Evolutionary conservation across 176 grass and related monocot genomes (phyloP).

Genomic region (Rhynchospora tenuis): DNA sequence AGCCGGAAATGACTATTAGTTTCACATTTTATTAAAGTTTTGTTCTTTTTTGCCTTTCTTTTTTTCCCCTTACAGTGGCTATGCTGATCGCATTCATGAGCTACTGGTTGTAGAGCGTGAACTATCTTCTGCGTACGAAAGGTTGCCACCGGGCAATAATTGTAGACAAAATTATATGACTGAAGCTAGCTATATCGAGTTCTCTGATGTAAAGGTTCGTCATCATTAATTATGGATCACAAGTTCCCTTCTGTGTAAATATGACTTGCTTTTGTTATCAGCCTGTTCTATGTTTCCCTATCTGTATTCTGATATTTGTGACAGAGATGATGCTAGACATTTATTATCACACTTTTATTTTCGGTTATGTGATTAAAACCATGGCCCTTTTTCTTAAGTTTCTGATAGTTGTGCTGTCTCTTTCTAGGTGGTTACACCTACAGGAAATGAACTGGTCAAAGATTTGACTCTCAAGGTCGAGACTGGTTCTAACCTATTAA

Average conservation of each 20-base stretch:
- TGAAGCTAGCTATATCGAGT: constrained; percentile 95
- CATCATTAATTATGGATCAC: constrained; percentile 19
- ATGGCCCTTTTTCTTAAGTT: background rate
- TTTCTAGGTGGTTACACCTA: constrained; percentile 93
- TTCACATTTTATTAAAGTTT: background rate
- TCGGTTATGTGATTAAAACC: constrained; percentile 7
- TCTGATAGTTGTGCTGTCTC: constrained; percentile 30
- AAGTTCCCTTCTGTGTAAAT: background rate
- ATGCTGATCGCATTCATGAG: constrained; percentile 90
- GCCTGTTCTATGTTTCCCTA: background rate
- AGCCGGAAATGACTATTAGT: background rate
- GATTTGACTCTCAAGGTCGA: constrained; percentile 88
- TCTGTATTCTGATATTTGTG: background rate
- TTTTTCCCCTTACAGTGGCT: constrained; percentile 68
- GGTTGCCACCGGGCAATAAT: constrained; percentile 42
- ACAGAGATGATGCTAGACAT: background rate
- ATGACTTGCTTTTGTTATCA: background rate
- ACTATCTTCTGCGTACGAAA: constrained; percentile 50
- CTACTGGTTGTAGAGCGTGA: constrained; percentile 80
- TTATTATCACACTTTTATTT: constrained; percentile 6
- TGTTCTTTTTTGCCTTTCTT: constrained; percentile 25
- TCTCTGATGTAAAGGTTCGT: constrained; percentile 81
- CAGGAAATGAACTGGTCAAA: constrained; percentile 81
- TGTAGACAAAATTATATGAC: constrained; percentile 70
- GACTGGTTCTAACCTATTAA: constrained; percentile 94